Base-by-base conservation (phyloP, 2,329 filamentous ascomycete genomes). In the Orbilia quercus region DNA sequence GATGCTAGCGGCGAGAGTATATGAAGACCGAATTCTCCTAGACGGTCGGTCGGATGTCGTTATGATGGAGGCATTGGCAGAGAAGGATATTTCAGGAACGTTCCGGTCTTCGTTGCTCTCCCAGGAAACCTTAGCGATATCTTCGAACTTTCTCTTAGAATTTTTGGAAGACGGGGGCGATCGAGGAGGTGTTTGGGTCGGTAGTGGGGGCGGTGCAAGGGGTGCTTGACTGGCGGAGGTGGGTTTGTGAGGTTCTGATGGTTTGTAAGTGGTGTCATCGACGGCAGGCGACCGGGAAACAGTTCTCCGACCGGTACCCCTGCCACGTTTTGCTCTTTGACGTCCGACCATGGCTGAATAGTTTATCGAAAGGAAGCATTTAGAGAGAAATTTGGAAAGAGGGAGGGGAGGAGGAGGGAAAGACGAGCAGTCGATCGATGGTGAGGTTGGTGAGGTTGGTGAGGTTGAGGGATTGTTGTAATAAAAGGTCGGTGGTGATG, bases 1-100 rank as follows among this genome's bases (percentile, higher is more conserved):
- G 20, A 72, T 64, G 40, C 59, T 72, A 9, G 67, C 67, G 42
- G 67, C 67, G 2, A 72, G 60, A n/a, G 67, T 72, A 20, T 72
- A 72, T 20, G 51, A 59, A 5, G 67, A 59, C 34, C 67, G 45
- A 22, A 64, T 22, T 53, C 60, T 58, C 25, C 67, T 53, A 31
- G 67, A 65, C 25, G 67, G 67, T 7, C 67, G 67, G 4, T 72
- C 67, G n/a, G 67, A 72, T 60, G 42, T 51, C 1, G 59, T 65
- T n/a, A 47, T 50, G 31, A 72, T 72, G 6, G 67, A 72, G 11
- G 67, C 67, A 65, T 72, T 64, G 25, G 59, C 58, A 14, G 67
- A 72, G 44, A 65, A 60, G 45, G 59, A 65, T 50, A 65, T 20
- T 42, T 55, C 67, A 5, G 67, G 59, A 23, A 64, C 31, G n/a